Conservation (phyloP, 2,329 filamentous ascomycete genomes). For the Exophiala sp. region DNA sequence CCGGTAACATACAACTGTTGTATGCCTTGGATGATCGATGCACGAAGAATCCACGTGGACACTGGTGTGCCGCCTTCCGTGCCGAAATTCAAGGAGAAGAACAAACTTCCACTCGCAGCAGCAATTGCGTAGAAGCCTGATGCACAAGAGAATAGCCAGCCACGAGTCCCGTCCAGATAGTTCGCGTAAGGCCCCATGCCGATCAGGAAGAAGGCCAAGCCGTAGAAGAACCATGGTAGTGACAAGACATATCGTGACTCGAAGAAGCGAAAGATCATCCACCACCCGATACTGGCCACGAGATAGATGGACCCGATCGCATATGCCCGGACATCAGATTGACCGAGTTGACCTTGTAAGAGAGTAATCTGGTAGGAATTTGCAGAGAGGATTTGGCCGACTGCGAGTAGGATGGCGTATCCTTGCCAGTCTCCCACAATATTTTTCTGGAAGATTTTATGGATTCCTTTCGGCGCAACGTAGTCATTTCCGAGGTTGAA, state of each 20-base stretch:
- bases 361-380: conserved; percentile 67
- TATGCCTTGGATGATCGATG: conserved; percentile 63
- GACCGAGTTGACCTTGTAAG: conserved; percentile 59
- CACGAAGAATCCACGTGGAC: conserved; percentile 63
- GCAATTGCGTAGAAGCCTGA: conserved; percentile 61
- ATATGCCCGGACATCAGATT: conserved; percentile 59
- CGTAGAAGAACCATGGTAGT: conserved; percentile 61
- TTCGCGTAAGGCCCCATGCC: conserved; percentile 56
- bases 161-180: conserved; percentile 31
- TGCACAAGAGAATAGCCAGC: conserved; percentile 59
- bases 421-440: conserved; percentile 62
- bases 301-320: conserved; percentile 59
- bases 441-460: conserved; percentile 42
- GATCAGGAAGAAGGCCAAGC: conserved; percentile 59
- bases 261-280: conserved; percentile 57
- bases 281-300: conserved; percentile 58
- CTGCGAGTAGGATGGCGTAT: conserved; percentile 60
- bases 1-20: conserved; percentile 64
- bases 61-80: conserved; percentile 61
- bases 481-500: conserved; percentile 57
- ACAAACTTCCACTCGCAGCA: conserved; percentile 61
- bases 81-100: conserved; percentile 66
- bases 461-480: conserved; percentile 50
- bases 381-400: conserved; percentile 62
- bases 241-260: conserved; percentile 57